A percentile compares a stretch with the other conserved stretches of the same genome.
Conservation (phyloP, 257 asterid species). For the Striga asiatica region DNA sequence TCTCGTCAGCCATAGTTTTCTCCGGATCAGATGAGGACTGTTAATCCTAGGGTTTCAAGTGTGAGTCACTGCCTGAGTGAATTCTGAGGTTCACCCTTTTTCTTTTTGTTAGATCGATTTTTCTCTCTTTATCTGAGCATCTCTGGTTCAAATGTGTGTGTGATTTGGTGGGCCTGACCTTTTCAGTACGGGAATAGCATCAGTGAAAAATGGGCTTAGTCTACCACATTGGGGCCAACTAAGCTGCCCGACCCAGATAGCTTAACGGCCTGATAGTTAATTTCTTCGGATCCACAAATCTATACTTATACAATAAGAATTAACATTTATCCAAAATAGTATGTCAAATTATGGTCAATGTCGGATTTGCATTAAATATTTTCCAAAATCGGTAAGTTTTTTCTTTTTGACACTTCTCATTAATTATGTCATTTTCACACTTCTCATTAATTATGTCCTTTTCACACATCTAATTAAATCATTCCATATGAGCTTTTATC, state of each 20-base stretch:
- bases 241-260: not conserved
- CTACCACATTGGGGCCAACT: not conserved
- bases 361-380: too few species aligned
- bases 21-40: slow-evolving; percentile 20
- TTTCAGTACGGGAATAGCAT: slow-evolving; percentile 21
- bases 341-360: too few species aligned
- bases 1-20: slow-evolving; percentile 43
- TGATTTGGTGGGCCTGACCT: not conserved
- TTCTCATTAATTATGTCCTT: too few species aligned
- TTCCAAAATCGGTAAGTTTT: too few species aligned
- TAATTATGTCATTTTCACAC: too few species aligned
- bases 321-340: too few species aligned
- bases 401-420: too few species aligned
- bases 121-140: not conserved
- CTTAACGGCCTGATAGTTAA: too few species aligned
- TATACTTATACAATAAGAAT: too few species aligned
- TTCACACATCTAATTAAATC: too few species aligned
- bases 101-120: not conserved
- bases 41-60: slow-evolving; percentile 28
- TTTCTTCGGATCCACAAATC: too few species aligned
- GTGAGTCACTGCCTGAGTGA: slow-evolving; percentile 13
- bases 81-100: slow-evolving; percentile 6
- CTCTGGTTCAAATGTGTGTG: not conserved
- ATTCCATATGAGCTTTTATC: too few species aligned
- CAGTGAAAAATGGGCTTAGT: slow-evolving; percentile 7